A percentile compares a stretch with the other conserved stretches of the same genome.
Conservation (phyloP, 768 basidiomycete genomes). For the Mrakia blollopis region DNA sequence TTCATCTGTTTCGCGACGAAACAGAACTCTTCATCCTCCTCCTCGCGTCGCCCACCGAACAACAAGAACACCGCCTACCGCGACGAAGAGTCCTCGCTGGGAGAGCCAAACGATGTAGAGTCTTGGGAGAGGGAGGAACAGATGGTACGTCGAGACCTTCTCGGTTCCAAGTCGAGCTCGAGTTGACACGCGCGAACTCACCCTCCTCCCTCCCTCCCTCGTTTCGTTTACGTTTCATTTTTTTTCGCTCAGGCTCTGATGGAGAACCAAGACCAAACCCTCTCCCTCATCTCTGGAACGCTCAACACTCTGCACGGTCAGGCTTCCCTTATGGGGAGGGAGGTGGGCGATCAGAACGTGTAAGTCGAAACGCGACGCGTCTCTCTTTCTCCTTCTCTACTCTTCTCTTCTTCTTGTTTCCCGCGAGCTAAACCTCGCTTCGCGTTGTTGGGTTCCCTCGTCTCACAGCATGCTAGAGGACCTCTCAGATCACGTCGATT, state of each 20-base stretch:
- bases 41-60: not conserved
- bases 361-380: conserved; percentile 45
- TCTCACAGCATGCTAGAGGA: conserved; percentile 69
- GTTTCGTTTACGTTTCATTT: not conserved
- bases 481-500: conserved; percentile 66
- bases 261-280: conserved; percentile 79
- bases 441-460: not conserved
- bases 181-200: not conserved
- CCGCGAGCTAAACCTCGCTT: not conserved
- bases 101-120: conserved; percentile 62
- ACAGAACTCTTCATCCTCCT: not conserved
- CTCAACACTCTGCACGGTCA: conserved; percentile 78
- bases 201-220: not conserved
- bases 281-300: conserved; percentile 81
- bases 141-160: conserved; percentile 55
- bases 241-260: conserved; percentile 63
- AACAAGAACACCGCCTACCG: conserved; percentile 2
- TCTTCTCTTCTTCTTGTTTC: not conserved
- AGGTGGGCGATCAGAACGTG: conserved; percentile 89
- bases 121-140: conserved; percentile 80
- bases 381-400: not conserved
- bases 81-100: conserved; percentile 12
- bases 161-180: not conserved
- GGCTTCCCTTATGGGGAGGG: conserved; percentile 89
- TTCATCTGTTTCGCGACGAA: no score